A percentile compares a stretch with the other conserved stretches of the same genome.
Evolutionary conservation across 495 filamentous ascomycete species (phyloP).

Genomic region (Annulohypoxylon bovei): DNA sequence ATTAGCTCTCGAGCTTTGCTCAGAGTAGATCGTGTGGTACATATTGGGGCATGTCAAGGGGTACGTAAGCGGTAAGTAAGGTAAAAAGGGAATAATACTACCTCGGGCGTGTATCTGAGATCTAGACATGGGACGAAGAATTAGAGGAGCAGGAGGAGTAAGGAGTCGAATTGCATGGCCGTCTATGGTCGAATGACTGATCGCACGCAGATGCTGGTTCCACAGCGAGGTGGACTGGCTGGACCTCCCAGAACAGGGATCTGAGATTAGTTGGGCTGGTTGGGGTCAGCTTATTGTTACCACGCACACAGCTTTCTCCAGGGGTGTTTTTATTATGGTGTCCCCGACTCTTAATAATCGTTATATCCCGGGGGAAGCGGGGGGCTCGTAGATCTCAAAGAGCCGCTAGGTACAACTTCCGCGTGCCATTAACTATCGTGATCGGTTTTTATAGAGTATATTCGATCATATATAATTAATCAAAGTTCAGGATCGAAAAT

Average conservation of each 20-base stretch:
- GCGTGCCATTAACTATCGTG: not conserved
- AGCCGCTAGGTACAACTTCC: not conserved
- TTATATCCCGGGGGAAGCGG: not conserved
- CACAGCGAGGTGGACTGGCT: not conserved
- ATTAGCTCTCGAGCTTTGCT: not conserved
- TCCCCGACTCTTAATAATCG: not conserved
- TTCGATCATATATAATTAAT: not conserved
- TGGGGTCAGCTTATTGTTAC: not conserved
- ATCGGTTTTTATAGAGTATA: not conserved
- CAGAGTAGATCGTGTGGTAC: constrained; percentile 4
- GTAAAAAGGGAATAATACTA: constrained; percentile 8
- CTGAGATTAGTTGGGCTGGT: not conserved
- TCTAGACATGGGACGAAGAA: constrained; percentile 9
- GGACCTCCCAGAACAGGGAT: constrained; percentile 1
- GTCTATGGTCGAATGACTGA: constrained; percentile 12
- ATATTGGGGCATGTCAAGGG: not conserved
- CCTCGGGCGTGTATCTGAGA: not conserved
- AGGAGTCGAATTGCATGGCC: not conserved
- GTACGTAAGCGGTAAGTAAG: constrained; percentile 4
- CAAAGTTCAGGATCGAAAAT: not conserved
- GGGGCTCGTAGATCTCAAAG: not conserved
- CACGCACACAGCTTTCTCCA: not conserved
- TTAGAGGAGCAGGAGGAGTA: not conserved
- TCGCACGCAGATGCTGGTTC: constrained; percentile 1
- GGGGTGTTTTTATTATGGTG: not conserved